phyloP scores from a whole-genome alignment of 768 basidiomycete genomes.

The Auriscalpium vulgare region DNA sequence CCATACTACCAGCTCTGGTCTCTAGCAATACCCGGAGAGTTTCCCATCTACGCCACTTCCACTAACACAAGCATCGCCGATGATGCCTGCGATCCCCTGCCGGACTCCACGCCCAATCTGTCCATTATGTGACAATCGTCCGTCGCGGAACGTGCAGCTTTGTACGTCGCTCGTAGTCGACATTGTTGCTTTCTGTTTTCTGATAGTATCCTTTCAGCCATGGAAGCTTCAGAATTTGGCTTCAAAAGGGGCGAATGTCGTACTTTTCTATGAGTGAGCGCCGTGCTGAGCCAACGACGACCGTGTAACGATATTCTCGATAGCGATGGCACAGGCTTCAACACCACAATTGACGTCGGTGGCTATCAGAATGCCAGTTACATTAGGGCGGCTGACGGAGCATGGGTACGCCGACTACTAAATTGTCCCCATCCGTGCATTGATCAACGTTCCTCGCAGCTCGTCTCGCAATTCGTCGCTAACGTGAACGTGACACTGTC shows the following conservation, averaged over 20 bases:
- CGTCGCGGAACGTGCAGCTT: conserved; percentile 53
- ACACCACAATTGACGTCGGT: conserved; percentile 32
- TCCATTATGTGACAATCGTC: conserved; percentile 45
- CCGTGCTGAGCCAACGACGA: not conserved
- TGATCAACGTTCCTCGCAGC: conserved; percentile 20
- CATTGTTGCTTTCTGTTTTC: no score
- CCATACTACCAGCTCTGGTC: conserved; percentile 49
- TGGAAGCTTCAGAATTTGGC: conserved; percentile 45
- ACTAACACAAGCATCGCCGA: conserved; percentile 42
- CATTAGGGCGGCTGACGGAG: conserved; percentile 48
- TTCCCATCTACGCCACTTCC: conserved; percentile 53
- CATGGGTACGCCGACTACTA: conserved; percentile 15
- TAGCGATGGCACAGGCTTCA: conserved; percentile 44
- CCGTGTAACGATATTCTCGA: not conserved
- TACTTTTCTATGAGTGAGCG: conserved; percentile 49
- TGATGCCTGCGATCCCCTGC: conserved; percentile 54
- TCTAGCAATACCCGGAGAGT: conserved; percentile 34
- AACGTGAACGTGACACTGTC: conserved; percentile 34
- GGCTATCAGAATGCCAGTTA: conserved; percentile 37
- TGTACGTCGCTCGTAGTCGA: conserved; percentile 18
- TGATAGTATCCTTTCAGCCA: conserved; percentile 20
- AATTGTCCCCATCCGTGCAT: no score
- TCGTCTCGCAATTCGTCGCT: conserved; percentile 43
- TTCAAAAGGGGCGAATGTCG: conserved; percentile 41
- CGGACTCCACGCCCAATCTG: conserved; percentile 46